A percentile compares a stretch with the other conserved stretches of the same genome.
phyloP scores from a whole-genome alignment of 2,329 filamentous ascomycete genomes.

The Kalaharituber pfeilii region DNA sequence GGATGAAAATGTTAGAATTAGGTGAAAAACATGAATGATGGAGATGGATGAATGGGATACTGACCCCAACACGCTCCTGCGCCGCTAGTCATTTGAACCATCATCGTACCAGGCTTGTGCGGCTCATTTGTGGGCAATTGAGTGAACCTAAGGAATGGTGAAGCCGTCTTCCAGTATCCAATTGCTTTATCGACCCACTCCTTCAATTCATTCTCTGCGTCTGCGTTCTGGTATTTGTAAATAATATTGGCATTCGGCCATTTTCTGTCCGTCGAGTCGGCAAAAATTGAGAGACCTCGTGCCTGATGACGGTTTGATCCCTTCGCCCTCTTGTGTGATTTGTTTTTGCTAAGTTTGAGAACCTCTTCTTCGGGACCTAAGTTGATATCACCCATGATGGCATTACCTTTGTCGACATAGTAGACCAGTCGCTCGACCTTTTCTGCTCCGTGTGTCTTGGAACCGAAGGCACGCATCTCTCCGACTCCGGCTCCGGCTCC shows the following conservation, averaged over 20 bases:
- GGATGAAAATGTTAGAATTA: background rate
- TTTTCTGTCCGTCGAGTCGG: background rate
- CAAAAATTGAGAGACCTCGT: background rate
- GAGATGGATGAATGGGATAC: background rate
- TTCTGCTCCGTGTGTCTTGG: background rate
- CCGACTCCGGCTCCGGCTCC: background rate
- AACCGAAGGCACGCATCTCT: too few relatives aligned
- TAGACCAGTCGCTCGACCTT: background rate
- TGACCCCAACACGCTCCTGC: background rate
- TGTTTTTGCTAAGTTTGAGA: background rate
- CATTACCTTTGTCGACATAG: background rate
- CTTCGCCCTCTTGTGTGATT: background rate
- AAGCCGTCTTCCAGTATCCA: background rate
- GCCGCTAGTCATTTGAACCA: background rate
- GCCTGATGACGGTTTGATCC: background rate
- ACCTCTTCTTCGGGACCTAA: background rate
- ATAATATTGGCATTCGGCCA: background rate
- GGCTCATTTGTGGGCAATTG: background rate
- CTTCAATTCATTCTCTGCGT: background rate
- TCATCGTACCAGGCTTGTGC: background rate
- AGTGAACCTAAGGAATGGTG: conserved; percentile 1
- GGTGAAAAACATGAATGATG: background rate
- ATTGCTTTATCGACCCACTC: background rate
- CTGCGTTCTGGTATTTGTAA: conserved; percentile 1
- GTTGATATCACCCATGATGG: background rate